Evolutionary conservation across 352 stramenopile genomes (phyloP), one percentile per base, ranked within the genome.

Genomic region (Phytopythium chamaehyphon): DNA sequence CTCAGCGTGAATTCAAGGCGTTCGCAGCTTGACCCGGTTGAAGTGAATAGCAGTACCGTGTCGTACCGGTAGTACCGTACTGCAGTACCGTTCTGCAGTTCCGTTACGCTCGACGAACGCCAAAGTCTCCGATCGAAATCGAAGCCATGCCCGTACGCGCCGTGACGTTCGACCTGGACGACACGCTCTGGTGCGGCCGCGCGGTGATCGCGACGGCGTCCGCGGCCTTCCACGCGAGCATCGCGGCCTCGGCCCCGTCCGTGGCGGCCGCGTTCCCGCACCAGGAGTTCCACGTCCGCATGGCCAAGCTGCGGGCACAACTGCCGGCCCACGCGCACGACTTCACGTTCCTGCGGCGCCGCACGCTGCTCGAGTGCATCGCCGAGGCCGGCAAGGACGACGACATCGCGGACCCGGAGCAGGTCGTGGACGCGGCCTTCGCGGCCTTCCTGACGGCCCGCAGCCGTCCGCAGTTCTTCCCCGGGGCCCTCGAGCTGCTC

Each of bases 131-230:
- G n/a, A n/a, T n/a, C n/a, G n/a, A n/a, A n/a, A n/a, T n/a, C n/a
- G n/a, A n/a, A 16, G 23, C 24, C 24, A 26, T 39, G 10, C 28
- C 28, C 28, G 73, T 86, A 23, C 59, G 57, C 15, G 79, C 71
- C 47, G 64, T 88, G 43, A 90, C 79, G 18, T 90, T 90, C 61
- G 79, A 90, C 63, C 62, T 90, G 62, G 79, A 90, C 62, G 79
- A 90, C 68, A 90, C 79, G 33, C 60, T 90, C 8, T 90, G 79
- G 79, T 80, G 79, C 48, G 79, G 74, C 39, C 67, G 66, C 56
- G 57, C 52, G 12, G 71, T 85, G 37, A 69, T 90, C 21, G 46
- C 47, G 40, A 71, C 71, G 31, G 79, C 79, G 6, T 71, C 46
- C 42, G 47, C 52, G 16, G 55, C 59, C 26, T 88, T 90, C 59